phyloP scores from a whole-genome alignment of 1,139 yeast species.

The Saccharomyces hybrid region DNA sequence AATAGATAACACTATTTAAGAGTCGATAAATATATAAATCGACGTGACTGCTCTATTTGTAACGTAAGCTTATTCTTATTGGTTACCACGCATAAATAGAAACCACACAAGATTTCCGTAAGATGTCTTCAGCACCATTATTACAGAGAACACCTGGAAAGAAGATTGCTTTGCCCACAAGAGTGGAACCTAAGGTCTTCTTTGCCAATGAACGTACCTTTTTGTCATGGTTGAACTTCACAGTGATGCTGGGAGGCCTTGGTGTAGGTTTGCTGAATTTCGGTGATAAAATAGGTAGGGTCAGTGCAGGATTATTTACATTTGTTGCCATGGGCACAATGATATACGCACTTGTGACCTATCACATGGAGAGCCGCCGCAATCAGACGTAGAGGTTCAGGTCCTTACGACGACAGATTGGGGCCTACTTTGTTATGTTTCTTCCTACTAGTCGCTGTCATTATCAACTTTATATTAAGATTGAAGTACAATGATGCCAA shows the following conservation, averaged over 20 bases:
- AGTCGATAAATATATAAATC: neutral
- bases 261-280: conserved; percentile 93
- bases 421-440: conserved; percentile 98
- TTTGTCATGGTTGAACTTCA: conserved; percentile 94
- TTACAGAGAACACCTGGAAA: conserved; percentile 64
- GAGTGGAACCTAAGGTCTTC: conserved; percentile 97
- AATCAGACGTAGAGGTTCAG: conserved; percentile 91
- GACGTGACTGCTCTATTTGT: neutral
- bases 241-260: conserved; percentile 91
- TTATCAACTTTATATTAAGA: conserved; percentile 83
- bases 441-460: conserved; percentile 85
- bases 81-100: neutral
- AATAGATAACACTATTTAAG: neutral
- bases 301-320: conserved; percentile 90
- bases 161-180: conserved; percentile 93
- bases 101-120: neutral
- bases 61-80: neutral
- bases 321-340: conserved; percentile 94
- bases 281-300: conserved; percentile 88
- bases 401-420: conserved; percentile 95
- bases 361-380: conserved; percentile 99
- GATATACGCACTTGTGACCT: conserved; percentile 89
- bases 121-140: conserved; percentile 48
- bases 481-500: conserved; percentile 37
- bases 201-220: conserved; percentile 98